These are phyloP conservation scores for Dryadomyces sulphureus DNA, from an alignment of 2,329 filamentous ascomycete genomes.

Conservation along the genomic window DNA sequence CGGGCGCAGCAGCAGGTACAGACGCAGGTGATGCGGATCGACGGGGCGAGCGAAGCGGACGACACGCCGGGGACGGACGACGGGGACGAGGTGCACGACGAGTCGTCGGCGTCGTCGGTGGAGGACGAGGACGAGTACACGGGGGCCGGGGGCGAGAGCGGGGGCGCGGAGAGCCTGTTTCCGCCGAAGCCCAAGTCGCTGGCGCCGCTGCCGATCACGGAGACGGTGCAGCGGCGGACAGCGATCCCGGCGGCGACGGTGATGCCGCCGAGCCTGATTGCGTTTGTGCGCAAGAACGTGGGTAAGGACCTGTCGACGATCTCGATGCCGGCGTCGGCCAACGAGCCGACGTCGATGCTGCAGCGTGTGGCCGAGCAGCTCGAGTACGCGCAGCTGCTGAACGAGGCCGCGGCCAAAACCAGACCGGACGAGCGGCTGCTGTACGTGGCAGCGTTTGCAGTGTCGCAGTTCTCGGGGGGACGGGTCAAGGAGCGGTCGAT, in stretches of 20 bases:
- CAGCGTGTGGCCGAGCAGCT: slow-evolving; percentile 83
- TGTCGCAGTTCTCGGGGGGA: slow-evolving; percentile 69
- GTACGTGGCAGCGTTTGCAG: slow-evolving; percentile 77
- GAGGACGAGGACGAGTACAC: slow-evolving; percentile 42
- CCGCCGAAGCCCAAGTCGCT: slow-evolving; percentile 64
- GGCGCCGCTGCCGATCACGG: slow-evolving; percentile 57
- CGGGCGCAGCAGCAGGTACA: neutral
- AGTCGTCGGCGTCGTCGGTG: slow-evolving; percentile 44
- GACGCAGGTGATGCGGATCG: slow-evolving; percentile 18
- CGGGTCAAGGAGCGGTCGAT: slow-evolving; percentile 82
- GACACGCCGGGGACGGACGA: slow-evolving; percentile 32
- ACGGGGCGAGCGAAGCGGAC: slow-evolving; percentile 8
- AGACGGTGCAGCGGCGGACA: slow-evolving; percentile 48
- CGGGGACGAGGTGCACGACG: slow-evolving; percentile 44
- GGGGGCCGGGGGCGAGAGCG: slow-evolving; percentile 33
- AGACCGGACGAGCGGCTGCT: slow-evolving; percentile 56
- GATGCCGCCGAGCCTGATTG: slow-evolving; percentile 77
- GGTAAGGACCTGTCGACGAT: slow-evolving; percentile 95
- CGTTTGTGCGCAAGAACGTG: slow-evolving; percentile 91
- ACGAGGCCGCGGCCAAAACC: slow-evolving; percentile 52
- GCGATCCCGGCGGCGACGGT: slow-evolving; percentile 62
- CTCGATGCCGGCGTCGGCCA: slow-evolving; percentile 92
- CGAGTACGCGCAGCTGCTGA: slow-evolving; percentile 77
- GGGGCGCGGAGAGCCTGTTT: slow-evolving; percentile 50
- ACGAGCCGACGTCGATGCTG: slow-evolving; percentile 78